Evolutionary conservation across 495 filamentous ascomycete genomes (phyloP), one percentile per base, ranked within the genome.

Genomic region (Acidomyces sp.): DNA sequence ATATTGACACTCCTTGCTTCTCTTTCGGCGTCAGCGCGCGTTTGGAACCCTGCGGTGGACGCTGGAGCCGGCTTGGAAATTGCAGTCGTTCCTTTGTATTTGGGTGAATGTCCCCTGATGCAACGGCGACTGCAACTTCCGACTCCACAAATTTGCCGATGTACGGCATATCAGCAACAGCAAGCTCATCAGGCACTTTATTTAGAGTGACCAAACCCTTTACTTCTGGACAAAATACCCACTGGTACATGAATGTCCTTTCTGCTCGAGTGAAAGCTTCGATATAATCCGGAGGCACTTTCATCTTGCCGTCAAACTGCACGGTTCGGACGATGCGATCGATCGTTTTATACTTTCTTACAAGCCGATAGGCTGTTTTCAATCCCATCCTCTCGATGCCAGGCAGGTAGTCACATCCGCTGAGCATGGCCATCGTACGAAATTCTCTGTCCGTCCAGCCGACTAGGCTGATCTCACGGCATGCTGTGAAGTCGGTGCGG

Each of bases 331-430:
- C 53, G n/a, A 90, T 65, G 39, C 74, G 78, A 37, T 96, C 90
- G 23, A 88, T 73, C 4, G 68, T 83, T 54, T 85, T 88, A 65
- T 94, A 73, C 55, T 88, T 93, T 31, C 87, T 75, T 43, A 99
- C 71, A 60, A 90, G 69, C 23, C 85, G 73, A 53, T 99, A 80
- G 1, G 92, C 92, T 17, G 85, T 95, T 60, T 93, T 94, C 33
- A 99, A 57, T 3, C 92, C 92, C 70, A 99, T 74, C 33, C 77
- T 80, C 28, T 70, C 74, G 44, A 96, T 82, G 49, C 76, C 80
- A 4, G 77, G 67, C 35, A 96, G 69, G 59, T 99, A 99, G 57
- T 99, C 92, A 59, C 92, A 99, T n/a, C 92, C 92, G 57, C 85
- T 93, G 16, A 99, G 56, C 38, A 99, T 96, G 36, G 87, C 85